Base-by-base conservation (phyloP, 495 filamentous ascomycete species). In the Aspergillus kassunensis region DNA sequence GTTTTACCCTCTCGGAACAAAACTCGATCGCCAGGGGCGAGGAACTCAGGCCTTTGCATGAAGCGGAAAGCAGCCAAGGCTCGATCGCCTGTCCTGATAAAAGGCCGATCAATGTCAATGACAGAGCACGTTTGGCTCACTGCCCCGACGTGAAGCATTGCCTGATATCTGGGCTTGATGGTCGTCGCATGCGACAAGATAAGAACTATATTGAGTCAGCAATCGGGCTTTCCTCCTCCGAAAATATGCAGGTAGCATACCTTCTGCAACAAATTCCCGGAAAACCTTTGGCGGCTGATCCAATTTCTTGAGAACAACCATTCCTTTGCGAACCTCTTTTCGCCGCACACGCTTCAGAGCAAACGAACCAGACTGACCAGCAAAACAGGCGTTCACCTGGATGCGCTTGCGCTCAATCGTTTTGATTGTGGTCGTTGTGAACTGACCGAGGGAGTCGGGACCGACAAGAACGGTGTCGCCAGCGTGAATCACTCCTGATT, bases 101-200 rank as follows among this genome's bases (percentile, higher is more conserved):
- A 95, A 18, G 88, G 86, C n/a, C 92, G 85, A 62, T 98, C 93
- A 51, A 98, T 95, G 60, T 97, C 93, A 58, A 98, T 96, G 60
- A 98, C 97, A 6, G 90, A 84, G 57, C 95, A 97, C 0, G 93
- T 98, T 69, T 98, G 93, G 49, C 85, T 90, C 45, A 98, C 88
- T 1, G 93, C 89, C 7, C 93, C 93, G 16, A 98, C 93, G 60
- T 98, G 93, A 18, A 98, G 79, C 93, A 98, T 98, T 5, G 93
- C 95, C 68, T 98, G 93, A 63, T 98, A 98, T 60, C 91, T 91
- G 6, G 89, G 90, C 65, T 95, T 93, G 68, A 98, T 98, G 39
- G 93, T 98, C n/a, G 93, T 98, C 1, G 93, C 93, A 64, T 98
- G 93, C 4, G 87, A 91, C 7, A 98, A 78, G 54, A 98, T 98